These are phyloP conservation scores for Elsinoe necatrix DNA, from an alignment of 2,329 filamentous ascomycete species.

Conservation along the genomic window DNA sequence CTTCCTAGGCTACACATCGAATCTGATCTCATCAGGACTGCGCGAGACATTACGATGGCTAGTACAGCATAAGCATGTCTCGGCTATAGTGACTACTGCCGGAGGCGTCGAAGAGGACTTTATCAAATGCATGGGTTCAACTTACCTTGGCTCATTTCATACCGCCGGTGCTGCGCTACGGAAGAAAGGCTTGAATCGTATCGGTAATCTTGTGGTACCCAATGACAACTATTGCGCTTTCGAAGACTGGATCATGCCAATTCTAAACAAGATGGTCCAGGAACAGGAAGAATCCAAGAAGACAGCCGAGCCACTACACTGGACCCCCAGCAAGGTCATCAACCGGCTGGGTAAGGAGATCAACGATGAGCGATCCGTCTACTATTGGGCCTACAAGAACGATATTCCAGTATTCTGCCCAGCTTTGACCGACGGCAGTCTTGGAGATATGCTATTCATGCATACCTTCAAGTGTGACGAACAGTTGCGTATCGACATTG, in stretches of 20 bases:
- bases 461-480: conserved; percentile 84
- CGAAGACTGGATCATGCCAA: conserved; percentile 94
- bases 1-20: conserved; percentile 95
- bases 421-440: conserved; percentile 84
- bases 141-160: conserved; percentile 82
- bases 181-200: conserved; percentile 81
- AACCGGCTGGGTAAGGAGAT: conserved; percentile 86
- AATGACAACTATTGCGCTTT: conserved; percentile 97
- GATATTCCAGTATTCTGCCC: conserved; percentile 96
- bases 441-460: conserved; percentile 98
- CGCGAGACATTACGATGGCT: conserved; percentile 87
- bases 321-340: conserved; percentile 92
- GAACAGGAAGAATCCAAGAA: conserved; percentile 76
- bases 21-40: conserved; percentile 91
- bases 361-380: conserved; percentile 81
- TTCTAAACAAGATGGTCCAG: conserved; percentile 85
- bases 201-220: conserved; percentile 90
- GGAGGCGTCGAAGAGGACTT: conserved; percentile 95
- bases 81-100: conserved; percentile 87
- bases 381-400: conserved; percentile 97
- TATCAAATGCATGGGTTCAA: conserved; percentile 94
- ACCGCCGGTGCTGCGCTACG: conserved; percentile 70
- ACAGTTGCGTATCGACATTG: conserved; percentile 79
- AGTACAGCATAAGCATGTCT: conserved; percentile 85
- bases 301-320: conserved; percentile 59